A percentile compares a stretch with the other conserved stretches of the same genome.
Evolutionary conservation across 257 asterid genomes (phyloP).

Genomic region (Lycium barbarum): DNA sequence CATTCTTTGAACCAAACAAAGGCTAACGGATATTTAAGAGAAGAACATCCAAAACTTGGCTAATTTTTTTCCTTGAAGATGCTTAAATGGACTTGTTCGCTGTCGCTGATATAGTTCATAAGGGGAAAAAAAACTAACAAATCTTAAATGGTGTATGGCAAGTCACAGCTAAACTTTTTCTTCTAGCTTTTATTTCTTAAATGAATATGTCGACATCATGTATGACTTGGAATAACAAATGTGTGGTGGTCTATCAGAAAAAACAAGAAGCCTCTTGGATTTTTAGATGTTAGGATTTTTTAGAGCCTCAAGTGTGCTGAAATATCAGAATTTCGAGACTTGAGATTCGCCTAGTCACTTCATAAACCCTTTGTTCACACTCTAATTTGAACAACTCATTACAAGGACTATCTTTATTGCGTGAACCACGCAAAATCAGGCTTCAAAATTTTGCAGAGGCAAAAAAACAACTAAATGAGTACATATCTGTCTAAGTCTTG

Average conservation of each 20-base stretch:
- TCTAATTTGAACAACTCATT: background rate
- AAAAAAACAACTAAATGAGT: too few species aligned
- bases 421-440: too few species aligned
- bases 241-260: background rate
- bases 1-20: background rate
- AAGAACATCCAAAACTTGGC: background rate
- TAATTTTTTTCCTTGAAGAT: background rate
- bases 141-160: background rate
- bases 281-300: background rate
- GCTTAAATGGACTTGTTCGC: background rate
- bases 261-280: background rate
- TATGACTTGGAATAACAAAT: conserved; percentile 1
- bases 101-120: background rate
- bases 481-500: too few species aligned
- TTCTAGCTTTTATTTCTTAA: background rate
- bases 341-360: background rate
- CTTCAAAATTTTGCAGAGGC: too few species aligned
- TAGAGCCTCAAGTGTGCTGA: background rate
- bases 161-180: background rate
- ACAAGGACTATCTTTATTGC: background rate
- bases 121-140: background rate
- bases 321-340: background rate
- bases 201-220: background rate
- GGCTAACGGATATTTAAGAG: background rate
- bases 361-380: background rate